These are phyloP conservation scores for Colletotrichum karsti DNA, from an alignment of 2,329 filamentous ascomycete species.

Conservation along the genomic window DNA sequence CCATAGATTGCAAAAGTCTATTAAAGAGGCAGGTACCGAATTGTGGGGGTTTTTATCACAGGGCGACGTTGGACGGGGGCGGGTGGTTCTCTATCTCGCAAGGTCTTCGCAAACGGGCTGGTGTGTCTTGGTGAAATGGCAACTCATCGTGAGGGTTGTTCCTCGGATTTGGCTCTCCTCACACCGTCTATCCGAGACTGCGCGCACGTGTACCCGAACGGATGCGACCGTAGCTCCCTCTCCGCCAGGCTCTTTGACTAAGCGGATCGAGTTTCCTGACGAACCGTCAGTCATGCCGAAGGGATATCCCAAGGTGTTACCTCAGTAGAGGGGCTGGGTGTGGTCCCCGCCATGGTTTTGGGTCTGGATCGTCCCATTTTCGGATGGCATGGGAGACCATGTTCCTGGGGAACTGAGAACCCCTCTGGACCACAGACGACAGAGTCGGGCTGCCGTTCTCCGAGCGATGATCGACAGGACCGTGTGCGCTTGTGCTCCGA, in stretches of 20 bases:
- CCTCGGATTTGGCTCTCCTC: too few relatives aligned
- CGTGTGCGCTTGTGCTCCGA: not conserved
- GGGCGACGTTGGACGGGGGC: too few relatives aligned
- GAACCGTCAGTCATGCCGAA: not conserved
- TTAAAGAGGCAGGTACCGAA: not conserved
- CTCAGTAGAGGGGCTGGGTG: not conserved
- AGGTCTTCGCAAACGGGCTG: not conserved
- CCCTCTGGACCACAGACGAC: not conserved
- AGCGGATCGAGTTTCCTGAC: not conserved
- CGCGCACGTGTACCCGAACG: slow-evolving; percentile 1
- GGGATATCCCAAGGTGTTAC: not conserved
- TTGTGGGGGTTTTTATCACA: not conserved
- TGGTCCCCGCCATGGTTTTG: not conserved
- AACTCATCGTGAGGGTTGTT: not conserved
- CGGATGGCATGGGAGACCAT: not conserved
- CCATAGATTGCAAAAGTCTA: not conserved
- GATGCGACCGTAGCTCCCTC: not conserved
- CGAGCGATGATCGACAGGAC: not conserved
- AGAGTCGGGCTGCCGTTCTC: not conserved
- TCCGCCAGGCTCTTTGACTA: not conserved
- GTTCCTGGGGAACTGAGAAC: not conserved
- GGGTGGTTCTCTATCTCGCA: too few relatives aligned
- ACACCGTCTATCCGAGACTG: not conserved
- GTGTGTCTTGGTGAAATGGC: not conserved
- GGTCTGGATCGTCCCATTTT: not conserved